These are phyloP conservation scores for Aspergillus asperescens DNA, from an alignment of 495 filamentous ascomycete species.

Conservation along the genomic window DNA sequence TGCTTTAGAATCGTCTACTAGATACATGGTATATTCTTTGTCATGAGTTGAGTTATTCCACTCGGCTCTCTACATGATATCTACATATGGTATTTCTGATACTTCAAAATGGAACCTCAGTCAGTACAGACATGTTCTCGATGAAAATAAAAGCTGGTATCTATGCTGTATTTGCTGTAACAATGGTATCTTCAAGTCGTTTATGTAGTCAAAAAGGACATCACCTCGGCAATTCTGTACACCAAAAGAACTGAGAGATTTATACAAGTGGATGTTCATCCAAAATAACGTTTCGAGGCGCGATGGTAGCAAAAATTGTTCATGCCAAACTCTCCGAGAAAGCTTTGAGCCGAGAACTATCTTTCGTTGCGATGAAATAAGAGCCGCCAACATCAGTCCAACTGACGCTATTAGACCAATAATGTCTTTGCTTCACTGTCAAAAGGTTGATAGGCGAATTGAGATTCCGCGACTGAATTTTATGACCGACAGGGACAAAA, in stretches of 20 bases:
- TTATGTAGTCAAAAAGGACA: neutral
- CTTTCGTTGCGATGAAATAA: conserved; percentile 86
- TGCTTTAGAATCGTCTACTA: neutral
- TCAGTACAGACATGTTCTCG: no score
- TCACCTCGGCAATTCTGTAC: neutral
- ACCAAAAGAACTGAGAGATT: neutral
- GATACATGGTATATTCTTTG: neutral
- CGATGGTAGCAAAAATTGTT: conserved; percentile 2
- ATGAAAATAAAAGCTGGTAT: neutral
- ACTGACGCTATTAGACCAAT: conserved; percentile 79
- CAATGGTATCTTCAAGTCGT: conserved; percentile 7
- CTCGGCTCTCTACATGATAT: neutral
- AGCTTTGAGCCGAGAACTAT: conserved; percentile 49
- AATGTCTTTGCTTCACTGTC: conserved; percentile 66
- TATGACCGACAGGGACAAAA: conserved; percentile 67
- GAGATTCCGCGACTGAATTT: conserved; percentile 62
- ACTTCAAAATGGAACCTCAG: neutral
- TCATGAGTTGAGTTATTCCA: neutral
- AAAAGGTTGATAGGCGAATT: conserved; percentile 74
- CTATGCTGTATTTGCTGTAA: neutral
- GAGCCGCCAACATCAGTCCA: conserved; percentile 82
- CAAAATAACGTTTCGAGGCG: neutral
- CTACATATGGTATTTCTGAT: neutral
- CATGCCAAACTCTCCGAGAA: conserved; percentile 39
- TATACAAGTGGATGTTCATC: neutral